These are phyloP conservation scores for Phyllosticta ampelicida DNA, from an alignment of 2,329 filamentous ascomycete species.

Conservation along the genomic window DNA sequence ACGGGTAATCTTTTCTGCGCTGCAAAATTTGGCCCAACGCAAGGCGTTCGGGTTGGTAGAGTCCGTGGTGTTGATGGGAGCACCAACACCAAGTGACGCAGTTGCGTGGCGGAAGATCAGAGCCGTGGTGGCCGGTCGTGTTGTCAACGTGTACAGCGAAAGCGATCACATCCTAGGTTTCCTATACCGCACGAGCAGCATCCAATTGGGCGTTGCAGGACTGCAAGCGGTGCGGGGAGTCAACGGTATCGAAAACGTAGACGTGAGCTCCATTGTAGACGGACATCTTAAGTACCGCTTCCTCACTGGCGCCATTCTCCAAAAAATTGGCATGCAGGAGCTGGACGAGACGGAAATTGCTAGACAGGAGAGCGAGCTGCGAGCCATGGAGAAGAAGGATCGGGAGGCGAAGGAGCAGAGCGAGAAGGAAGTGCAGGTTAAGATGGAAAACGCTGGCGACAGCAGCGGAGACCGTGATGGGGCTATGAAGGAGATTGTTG, in stretches of 20 bases:
- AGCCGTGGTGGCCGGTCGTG: slow-evolving; percentile 65
- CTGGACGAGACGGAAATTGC: slow-evolving; percentile 37
- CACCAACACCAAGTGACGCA: slow-evolving; percentile 61
- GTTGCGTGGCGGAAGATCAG: slow-evolving; percentile 68
- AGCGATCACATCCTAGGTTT: slow-evolving; percentile 84
- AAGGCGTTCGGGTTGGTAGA: slow-evolving; percentile 77
- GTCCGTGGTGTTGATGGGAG: slow-evolving; percentile 70
- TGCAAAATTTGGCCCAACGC: slow-evolving; percentile 64
- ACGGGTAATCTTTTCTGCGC: slow-evolving; percentile 70
- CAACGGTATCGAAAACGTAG: slow-evolving; percentile 51
- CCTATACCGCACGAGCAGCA: slow-evolving; percentile 71
- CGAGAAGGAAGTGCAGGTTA: slow-evolving; percentile 21
- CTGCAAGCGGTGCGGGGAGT: slow-evolving; percentile 62
- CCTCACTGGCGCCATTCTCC: slow-evolving; percentile 40
- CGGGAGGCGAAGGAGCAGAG: slow-evolving; percentile 28
- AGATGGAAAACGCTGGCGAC: background rate
- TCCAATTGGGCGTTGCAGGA: slow-evolving; percentile 75
- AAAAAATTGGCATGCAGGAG: slow-evolving; percentile 43
- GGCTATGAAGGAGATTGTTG: slow-evolving; percentile 4
- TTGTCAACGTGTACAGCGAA: slow-evolving; percentile 81
- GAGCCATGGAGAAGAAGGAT: slow-evolving; percentile 35
- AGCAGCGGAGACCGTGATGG: background rate
- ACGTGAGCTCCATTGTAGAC: slow-evolving; percentile 40
- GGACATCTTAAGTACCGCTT: slow-evolving; percentile 42
- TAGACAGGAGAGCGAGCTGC: slow-evolving; percentile 35